Evolutionary conservation across 192 early-diverging fungal genomes (phyloP).

Genomic region (Spizellomyces sp.): DNA sequence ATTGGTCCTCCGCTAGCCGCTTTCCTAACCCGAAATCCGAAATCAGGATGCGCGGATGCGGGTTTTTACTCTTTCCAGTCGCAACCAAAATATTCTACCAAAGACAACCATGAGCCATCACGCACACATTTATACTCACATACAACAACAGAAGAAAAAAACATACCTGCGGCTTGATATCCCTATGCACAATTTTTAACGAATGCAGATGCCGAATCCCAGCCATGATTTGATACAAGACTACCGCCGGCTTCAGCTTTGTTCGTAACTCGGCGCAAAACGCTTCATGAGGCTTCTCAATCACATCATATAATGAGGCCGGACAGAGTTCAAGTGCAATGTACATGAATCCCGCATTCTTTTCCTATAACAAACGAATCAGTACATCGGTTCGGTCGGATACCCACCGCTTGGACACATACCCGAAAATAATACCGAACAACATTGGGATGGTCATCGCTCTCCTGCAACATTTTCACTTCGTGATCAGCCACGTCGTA

Average conservation of each 20-base stretch:
- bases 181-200: conserved; percentile 96
- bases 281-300: conserved; percentile 61
- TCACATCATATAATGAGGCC: conserved; percentile 84
- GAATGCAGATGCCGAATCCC: conserved; percentile 89
- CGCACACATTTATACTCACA: not conserved
- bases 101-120: not conserved
- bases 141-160: conserved; percentile 2
- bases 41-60: conserved; percentile 76
- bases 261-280: conserved; percentile 10
- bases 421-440: conserved; percentile 87
- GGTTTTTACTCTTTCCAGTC: conserved; percentile 32
- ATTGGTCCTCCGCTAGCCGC: conserved; percentile 90
- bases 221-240: conserved; percentile 81
- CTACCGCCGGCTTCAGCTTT: conserved; percentile 63
- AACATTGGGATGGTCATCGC: conserved; percentile 95
- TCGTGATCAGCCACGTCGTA: conserved; percentile 96
- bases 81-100: conserved; percentile 89
- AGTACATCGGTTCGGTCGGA: not conserved
- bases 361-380: conserved; percentile 36
- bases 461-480: conserved; percentile 87
- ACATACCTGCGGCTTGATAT: conserved; percentile 82
- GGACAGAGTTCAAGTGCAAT: conserved; percentile 96
- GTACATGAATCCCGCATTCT: conserved; percentile 88
- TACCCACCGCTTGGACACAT: conserved; percentile 36
- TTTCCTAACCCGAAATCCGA: conserved; percentile 98